phyloP scores from a whole-genome alignment of 768 basidiomycete species.

The Lepiota brunneoincarnata region DNA sequence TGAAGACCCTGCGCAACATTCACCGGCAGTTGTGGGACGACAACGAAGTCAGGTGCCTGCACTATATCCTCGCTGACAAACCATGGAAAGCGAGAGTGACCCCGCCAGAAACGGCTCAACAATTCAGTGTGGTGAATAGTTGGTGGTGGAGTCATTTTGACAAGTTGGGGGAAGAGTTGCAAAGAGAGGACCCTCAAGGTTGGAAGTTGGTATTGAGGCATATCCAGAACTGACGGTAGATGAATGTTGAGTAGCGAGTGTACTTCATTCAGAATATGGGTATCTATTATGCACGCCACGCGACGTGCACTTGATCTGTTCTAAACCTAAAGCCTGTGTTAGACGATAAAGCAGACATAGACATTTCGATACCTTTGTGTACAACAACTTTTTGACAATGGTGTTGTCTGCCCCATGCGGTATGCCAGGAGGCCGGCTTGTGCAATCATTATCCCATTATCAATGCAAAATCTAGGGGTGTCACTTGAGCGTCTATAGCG shows the following conservation, averaged over 20 bases:
- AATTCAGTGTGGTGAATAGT: constrained; percentile 50
- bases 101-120: constrained; percentile 25
- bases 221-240: constrained; percentile 23
- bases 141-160: constrained; percentile 86
- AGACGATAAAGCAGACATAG: constrained; percentile 1
- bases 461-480: constrained; percentile 87
- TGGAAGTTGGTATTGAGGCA: constrained; percentile 49
- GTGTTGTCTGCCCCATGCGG: constrained; percentile 85
- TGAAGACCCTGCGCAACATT: constrained; percentile 77
- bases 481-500: neutral
- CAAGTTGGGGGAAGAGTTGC: constrained; percentile 41
- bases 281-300: constrained; percentile 68
- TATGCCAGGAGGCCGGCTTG: constrained; percentile 92
- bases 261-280: neutral
- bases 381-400: constrained; percentile 77
- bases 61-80: constrained; percentile 85
- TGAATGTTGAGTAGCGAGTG: neutral
- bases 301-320: constrained; percentile 90
- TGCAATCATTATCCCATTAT: constrained; percentile 99
- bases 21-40: constrained; percentile 84
- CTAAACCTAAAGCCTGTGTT: constrained; percentile 64
- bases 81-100: constrained; percentile 70
- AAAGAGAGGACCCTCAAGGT: constrained; percentile 38
- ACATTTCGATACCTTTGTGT: constrained; percentile 73
- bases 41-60: constrained; percentile 80